Evolutionary conservation across 2,329 filamentous ascomycete genomes (phyloP).

Genomic region (Ilyonectria robusta): DNA sequence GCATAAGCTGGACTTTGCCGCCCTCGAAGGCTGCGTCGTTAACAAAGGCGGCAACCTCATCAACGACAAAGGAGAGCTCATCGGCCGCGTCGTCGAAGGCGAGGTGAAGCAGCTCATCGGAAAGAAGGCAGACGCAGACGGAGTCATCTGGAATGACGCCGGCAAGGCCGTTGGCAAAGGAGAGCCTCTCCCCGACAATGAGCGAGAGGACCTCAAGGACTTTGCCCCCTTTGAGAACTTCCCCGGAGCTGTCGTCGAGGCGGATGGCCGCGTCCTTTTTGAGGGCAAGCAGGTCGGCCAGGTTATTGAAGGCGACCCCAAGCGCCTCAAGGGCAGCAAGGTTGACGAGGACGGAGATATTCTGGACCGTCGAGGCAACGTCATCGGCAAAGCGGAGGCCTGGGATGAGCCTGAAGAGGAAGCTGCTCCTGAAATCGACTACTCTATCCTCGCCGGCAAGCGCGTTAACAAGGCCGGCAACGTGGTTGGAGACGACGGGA

Average conservation of each 20-base stretch:
- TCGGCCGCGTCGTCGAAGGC: constrained; percentile 76
- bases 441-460: constrained; percentile 77
- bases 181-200: constrained; percentile 69
- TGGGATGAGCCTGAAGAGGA: constrained; percentile 69
- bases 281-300: constrained; percentile 71
- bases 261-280: constrained; percentile 66
- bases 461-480: constrained; percentile 80
- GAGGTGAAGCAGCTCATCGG: constrained; percentile 75
- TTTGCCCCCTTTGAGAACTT: constrained; percentile 71
- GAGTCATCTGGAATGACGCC: constrained; percentile 79
- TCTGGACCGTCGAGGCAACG: constrained; percentile 76
- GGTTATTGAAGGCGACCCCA: constrained; percentile 74
- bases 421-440: constrained; percentile 68
- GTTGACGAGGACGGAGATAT: constrained; percentile 80
- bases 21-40: constrained; percentile 68
- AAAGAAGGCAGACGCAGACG: constrained; percentile 74
- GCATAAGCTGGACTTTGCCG: constrained; percentile 59
- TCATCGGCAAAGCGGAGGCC: constrained; percentile 76
- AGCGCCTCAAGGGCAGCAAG: constrained; percentile 74
- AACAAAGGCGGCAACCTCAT: constrained; percentile 73
- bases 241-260: constrained; percentile 67
- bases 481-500: constrained; percentile 67
- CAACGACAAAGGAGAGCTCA: constrained; percentile 64
- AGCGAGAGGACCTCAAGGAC: constrained; percentile 64
- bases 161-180: constrained; percentile 78